phyloP scores from a whole-genome alignment of 305 asterid species.

The Solanum hybrid region DNA sequence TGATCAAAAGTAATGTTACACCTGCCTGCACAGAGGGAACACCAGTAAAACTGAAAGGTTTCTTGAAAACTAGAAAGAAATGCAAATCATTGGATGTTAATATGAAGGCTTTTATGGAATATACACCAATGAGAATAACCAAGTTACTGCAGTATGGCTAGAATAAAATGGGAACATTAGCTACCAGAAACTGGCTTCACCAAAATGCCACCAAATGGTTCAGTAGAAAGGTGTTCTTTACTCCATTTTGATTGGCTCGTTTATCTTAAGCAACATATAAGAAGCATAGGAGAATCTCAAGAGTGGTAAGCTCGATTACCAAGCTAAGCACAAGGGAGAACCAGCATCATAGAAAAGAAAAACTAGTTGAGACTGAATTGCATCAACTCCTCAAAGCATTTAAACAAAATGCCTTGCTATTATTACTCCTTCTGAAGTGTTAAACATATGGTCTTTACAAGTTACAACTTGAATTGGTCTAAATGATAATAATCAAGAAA shows the following conservation, averaged over 20 bases:
- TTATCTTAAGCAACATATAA: not conserved
- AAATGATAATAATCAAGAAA: not conserved
- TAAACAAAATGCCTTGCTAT: not conserved
- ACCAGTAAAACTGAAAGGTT: not conserved
- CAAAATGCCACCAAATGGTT: not conserved
- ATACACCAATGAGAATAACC: not conserved
- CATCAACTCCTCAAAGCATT: not conserved
- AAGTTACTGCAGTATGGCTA: not conserved
- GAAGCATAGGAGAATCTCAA: not conserved
- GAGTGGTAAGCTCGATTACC: not conserved
- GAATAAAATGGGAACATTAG: not conserved
- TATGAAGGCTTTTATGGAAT: not conserved
- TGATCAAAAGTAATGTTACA: constrained; percentile 60
- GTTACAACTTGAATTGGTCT: not conserved
- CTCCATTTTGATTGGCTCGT: not conserved
- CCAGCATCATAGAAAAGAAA: not conserved
- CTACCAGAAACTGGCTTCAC: not conserved
- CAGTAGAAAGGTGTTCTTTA: not conserved
- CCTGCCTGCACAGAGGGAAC: constrained; percentile 45
- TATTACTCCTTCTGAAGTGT: not conserved
- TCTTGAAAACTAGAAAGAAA: not conserved
- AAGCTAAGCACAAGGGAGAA: not conserved
- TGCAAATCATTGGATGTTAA: not conserved
- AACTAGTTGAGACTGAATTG: not conserved
- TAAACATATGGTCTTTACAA: not conserved